Percentiles rank a stretch among this genome's conserved stretches.
Evolutionary conservation across 2,329 filamentous ascomycete genomes (phyloP).

Genomic region (Scedosporium minutisporum): DNA sequence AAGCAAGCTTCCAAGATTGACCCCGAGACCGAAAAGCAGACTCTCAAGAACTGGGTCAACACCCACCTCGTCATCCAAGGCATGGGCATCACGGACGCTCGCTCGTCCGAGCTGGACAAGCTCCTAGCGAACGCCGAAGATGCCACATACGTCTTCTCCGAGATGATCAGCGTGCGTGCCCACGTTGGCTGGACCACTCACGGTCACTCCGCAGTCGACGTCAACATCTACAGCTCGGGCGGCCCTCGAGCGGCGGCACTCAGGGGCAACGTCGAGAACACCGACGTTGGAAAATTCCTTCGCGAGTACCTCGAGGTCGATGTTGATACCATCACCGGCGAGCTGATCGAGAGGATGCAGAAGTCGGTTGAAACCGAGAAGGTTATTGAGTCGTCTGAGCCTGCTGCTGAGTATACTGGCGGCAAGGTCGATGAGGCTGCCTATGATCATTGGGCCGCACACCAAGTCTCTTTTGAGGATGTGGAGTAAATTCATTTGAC

Average conservation of each 20-base stretch:
- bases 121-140: conserved; percentile 50
- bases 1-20: conserved; percentile 41
- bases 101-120: conserved; percentile 57
- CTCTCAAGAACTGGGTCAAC: conserved; percentile 56
- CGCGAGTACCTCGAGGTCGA: conserved; percentile 70
- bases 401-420: conserved; percentile 42
- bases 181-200: conserved; percentile 93
- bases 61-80: conserved; percentile 56
- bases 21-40: conserved; percentile 20
- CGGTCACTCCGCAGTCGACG: conserved; percentile 86
- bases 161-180: conserved; percentile 78
- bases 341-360: conserved; percentile 49
- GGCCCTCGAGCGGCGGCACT: conserved; percentile 55
- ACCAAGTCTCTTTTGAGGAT: conserved; percentile 2
- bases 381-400: neutral
- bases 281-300: conserved; percentile 77
- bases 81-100: conserved; percentile 68
- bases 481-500: neutral
- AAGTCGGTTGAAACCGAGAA: neutral
- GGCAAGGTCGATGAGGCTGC: conserved; percentile 57
- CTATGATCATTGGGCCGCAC: conserved; percentile 13
- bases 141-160: conserved; percentile 56
- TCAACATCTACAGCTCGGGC: conserved; percentile 85
- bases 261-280: conserved; percentile 88
- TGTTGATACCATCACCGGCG: conserved; percentile 65